phyloP scores from a whole-genome alignment of 1,284 basidiomycete genomes.

The Ganoderma lucidum region DNA sequence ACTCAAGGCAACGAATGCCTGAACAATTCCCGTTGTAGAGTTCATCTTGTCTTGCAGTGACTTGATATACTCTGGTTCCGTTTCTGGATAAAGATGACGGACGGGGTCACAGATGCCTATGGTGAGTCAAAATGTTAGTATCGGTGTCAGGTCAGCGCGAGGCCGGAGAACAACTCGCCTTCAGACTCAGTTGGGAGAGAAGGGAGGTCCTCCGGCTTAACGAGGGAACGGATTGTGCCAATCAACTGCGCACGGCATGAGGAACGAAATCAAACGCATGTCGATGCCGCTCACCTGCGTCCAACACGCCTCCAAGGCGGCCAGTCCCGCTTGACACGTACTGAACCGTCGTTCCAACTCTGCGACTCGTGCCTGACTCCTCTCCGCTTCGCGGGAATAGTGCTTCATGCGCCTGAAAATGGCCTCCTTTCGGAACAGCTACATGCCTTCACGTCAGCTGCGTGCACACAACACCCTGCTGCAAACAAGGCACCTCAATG shows the following conservation, averaged over 20 bases:
- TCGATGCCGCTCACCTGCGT: slow-evolving; percentile 65
- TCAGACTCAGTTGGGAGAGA: slow-evolving; percentile 51
- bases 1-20: slow-evolving; percentile 61
- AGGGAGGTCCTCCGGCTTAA: slow-evolving; percentile 61
- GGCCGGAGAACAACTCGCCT: slow-evolving; percentile 45
- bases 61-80: slow-evolving; percentile 52
- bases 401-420: slow-evolving; percentile 93
- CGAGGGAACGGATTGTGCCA: slow-evolving; percentile 70
- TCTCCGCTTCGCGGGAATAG: slow-evolving; percentile 85
- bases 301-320: slow-evolving; percentile 91
- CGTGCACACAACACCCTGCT: slow-evolving; percentile 52
- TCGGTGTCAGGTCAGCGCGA: slow-evolving; percentile 14
- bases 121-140: slow-evolving; percentile 16
- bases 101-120: slow-evolving; percentile 61
- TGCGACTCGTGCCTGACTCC: slow-evolving; percentile 70
- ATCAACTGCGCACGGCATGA: slow-evolving; percentile 57
- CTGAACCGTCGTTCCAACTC: slow-evolving; percentile 79
- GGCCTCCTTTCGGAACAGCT: slow-evolving; percentile 81
- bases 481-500: slow-evolving; percentile 60
- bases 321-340: slow-evolving; percentile 80
- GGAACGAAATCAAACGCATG: slow-evolving; percentile 17
- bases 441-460: background rate
- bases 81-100: slow-evolving; percentile 57
- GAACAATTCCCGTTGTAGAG: slow-evolving; percentile 67
- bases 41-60: slow-evolving; percentile 63